A percentile compares a stretch with the other conserved stretches of the same genome.
phyloP scores from a whole-genome alignment of 345 rosid species.

The Eucalyptus melliodora region DNA sequence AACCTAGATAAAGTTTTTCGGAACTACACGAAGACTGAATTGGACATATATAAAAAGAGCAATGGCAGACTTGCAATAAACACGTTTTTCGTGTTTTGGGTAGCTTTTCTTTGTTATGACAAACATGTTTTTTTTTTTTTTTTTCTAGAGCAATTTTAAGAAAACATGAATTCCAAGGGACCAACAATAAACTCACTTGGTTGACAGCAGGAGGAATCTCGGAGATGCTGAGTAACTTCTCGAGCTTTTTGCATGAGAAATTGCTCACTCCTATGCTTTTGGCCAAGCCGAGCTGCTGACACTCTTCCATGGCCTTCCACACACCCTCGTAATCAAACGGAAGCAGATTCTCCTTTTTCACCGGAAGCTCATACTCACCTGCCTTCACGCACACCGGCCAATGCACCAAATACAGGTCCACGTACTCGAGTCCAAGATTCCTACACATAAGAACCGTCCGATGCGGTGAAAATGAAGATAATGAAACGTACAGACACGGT shows the following conservation, averaged over 20 bases:
- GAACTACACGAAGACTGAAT: not conserved
- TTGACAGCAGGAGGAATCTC: conserved; percentile 23
- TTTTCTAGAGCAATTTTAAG: not conserved
- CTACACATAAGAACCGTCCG: not conserved
- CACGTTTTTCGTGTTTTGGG: not conserved
- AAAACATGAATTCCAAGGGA: not conserved
- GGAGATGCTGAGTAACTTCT: conserved; percentile 3
- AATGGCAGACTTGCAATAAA: not conserved
- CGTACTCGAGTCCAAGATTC: conserved; percentile 9
- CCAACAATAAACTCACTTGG: conserved; percentile 1
- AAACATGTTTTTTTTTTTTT: not conserved
- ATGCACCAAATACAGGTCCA: conserved; percentile 17
- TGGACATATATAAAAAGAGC: not conserved
- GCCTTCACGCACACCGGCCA: conserved; percentile 4
- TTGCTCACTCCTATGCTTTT: conserved; percentile 28
- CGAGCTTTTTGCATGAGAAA: conserved; percentile 17
- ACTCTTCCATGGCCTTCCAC: conserved; percentile 38
- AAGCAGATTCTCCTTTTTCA: not conserved
- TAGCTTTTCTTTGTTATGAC: not conserved
- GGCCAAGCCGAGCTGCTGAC: conserved; percentile 12
- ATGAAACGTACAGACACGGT: not conserved
- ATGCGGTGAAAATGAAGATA: not conserved
- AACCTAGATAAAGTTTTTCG: not conserved
- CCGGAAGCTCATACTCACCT: not conserved
- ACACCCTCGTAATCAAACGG: conserved; percentile 1